A percentile compares a stretch with the other conserved stretches of the same genome.
phyloP scores from a whole-genome alignment of 2,329 filamentous ascomycete species.

The Ustilaginoidea virens region DNA sequence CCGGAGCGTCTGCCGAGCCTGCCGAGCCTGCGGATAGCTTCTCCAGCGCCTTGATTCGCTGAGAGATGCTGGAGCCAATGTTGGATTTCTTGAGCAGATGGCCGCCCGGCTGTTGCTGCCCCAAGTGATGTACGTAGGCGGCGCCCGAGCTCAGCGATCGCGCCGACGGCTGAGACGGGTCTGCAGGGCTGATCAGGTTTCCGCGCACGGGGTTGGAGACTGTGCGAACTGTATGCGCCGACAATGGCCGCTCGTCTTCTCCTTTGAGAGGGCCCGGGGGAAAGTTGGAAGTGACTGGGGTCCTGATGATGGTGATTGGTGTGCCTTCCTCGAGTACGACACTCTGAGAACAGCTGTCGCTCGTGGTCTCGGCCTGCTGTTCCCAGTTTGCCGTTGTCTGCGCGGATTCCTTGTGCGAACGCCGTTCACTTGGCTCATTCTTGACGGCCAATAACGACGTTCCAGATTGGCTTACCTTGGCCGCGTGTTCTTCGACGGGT shows the following conservation, averaged over 20 bases:
- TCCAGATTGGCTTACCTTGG: too few relatives aligned
- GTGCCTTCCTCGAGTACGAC: slow-evolving; percentile 75
- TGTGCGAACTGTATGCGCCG: slow-evolving; percentile 24
- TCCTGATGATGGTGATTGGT: slow-evolving; percentile 63
- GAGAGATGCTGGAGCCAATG: slow-evolving; percentile 80
- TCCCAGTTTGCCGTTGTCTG: slow-evolving; percentile 14
- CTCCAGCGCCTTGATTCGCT: slow-evolving; percentile 85
- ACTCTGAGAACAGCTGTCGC: slow-evolving; percentile 68
- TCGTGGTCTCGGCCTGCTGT: slow-evolving; percentile 17
- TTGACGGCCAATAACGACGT: too few relatives aligned
- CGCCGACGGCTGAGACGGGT: slow-evolving; percentile 28
- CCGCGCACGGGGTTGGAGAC: slow-evolving; percentile 31
- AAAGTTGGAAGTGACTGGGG: slow-evolving; percentile 58
- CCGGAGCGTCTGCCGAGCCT: slow-evolving; percentile 12
- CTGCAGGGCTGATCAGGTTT: slow-evolving; percentile 28
- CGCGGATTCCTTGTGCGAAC: too few relatives aligned
- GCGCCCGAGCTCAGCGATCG: slow-evolving; percentile 43
- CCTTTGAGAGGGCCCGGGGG: slow-evolving; percentile 14
- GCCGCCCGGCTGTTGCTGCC: slow-evolving; percentile 32
- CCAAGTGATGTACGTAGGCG: slow-evolving; percentile 37
- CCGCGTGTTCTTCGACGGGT: background rate
- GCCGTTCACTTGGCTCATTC: too few relatives aligned
- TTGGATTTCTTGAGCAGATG: slow-evolving; percentile 51
- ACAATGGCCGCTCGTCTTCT: slow-evolving; percentile 1
- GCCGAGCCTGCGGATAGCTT: slow-evolving; percentile 47